A percentile compares a stretch with the other conserved stretches of the same genome.
phyloP scores from a whole-genome alignment of 2,329 filamentous ascomycete genomes.

The Pyricularia sp. region DNA sequence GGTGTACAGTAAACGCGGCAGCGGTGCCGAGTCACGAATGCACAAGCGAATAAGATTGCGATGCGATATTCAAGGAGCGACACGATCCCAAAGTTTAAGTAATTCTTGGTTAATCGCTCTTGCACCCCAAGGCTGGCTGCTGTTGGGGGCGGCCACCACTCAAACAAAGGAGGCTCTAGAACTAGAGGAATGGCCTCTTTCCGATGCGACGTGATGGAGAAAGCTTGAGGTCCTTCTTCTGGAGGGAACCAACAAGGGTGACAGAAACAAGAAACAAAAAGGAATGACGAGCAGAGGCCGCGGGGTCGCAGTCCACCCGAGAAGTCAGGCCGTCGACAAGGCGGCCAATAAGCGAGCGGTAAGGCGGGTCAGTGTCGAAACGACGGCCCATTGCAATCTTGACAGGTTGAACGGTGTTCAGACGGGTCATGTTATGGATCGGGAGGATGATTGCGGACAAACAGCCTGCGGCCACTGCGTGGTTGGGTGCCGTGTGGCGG shows the following conservation, averaged over 20 bases:
- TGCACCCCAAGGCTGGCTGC: neutral
- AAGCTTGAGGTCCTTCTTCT: neutral
- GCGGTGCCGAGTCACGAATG: neutral
- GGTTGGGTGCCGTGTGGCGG: neutral
- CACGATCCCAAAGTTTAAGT: neutral
- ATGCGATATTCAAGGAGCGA: neutral
- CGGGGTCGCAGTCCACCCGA: neutral
- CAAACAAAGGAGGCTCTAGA: neutral
- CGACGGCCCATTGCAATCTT: neutral
- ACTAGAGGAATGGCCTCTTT: neutral
- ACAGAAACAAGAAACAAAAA: neutral
- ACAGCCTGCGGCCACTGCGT: neutral
- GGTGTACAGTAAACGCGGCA: neutral
- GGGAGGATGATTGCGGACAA: neutral
- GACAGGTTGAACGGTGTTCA: slow-evolving; percentile 4
- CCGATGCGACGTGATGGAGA: neutral
- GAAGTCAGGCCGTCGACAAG: slow-evolving; percentile 3
- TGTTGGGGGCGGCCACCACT: neutral
- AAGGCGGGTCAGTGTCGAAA: neutral
- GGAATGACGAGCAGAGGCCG: slow-evolving; percentile 1
- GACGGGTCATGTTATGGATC: neutral
- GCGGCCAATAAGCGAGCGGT: slow-evolving; percentile 4
- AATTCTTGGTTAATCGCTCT: neutral
- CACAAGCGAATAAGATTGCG: neutral
- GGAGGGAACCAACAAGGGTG: neutral